Conservation (phyloP, 331 rosid species). For the Arachis monticola region DNA sequence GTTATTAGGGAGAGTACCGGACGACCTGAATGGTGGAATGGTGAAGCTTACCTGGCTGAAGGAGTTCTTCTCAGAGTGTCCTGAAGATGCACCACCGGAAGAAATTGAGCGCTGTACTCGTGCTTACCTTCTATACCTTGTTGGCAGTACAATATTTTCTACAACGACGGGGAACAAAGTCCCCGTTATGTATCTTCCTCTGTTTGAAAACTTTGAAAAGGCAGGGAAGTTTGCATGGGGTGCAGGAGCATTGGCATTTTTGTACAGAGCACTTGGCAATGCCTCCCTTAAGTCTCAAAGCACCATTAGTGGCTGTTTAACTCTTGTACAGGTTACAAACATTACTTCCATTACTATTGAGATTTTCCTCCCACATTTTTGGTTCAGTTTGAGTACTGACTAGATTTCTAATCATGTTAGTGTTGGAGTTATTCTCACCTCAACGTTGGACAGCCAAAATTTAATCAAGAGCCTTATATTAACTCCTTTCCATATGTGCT, state of each 20-base stretch:
- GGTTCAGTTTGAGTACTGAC: conserved; percentile 30
- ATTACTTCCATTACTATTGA: conserved; percentile 16
- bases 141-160: conserved; percentile 93
- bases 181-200: conserved; percentile 82
- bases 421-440: conserved; percentile 94
- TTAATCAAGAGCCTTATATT: conserved; percentile 67
- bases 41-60: conserved; percentile 94
- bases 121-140: conserved; percentile 90
- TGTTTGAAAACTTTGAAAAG: conserved; percentile 78
- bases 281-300: conserved; percentile 92
- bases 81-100: conserved; percentile 68
- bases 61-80: conserved; percentile 82
- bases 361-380: background rate
- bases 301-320: conserved; percentile 92
- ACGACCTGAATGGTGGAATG: conserved; percentile 92
- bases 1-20: conserved; percentile 79
- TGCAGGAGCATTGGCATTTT: conserved; percentile 92
- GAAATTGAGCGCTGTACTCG: conserved; percentile 71
- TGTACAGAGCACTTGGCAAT: conserved; percentile 89
- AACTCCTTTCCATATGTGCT: conserved; percentile 75
- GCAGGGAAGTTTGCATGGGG: conserved; percentile 94
- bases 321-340: conserved; percentile 73
- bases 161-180: conserved; percentile 97
- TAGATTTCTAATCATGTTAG: conserved; percentile 43
- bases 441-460: conserved; percentile 77